Evolutionary conservation across 441 rosid species (phyloP).

Genomic region (Macaranga tanarius): DNA sequence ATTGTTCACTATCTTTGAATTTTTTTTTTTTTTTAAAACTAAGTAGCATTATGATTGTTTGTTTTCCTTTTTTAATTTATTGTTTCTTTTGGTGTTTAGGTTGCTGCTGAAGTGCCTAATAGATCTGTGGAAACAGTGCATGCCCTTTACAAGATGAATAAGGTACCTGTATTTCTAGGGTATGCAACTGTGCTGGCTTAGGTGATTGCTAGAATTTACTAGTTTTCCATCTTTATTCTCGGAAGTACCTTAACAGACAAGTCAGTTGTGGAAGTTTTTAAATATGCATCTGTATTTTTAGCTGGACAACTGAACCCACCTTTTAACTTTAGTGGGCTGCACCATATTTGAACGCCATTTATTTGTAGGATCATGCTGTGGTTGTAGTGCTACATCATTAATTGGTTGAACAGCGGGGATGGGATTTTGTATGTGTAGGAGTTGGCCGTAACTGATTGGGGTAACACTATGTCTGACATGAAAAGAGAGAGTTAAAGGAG

Average conservation of each 20-base stretch:
- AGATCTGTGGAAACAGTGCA: slow-evolving; percentile 88
- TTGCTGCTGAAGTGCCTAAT: slow-evolving; percentile 63
- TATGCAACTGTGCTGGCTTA: slow-evolving; percentile 1
- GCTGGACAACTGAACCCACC: slow-evolving; percentile 6
- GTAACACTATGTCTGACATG: not conserved
- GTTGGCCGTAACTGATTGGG: slow-evolving; percentile 1
- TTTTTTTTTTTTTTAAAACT: not conserved
- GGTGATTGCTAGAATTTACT: not conserved
- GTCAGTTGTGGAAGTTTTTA: not conserved
- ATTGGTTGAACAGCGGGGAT: not conserved
- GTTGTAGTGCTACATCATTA: not conserved
- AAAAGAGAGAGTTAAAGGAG: too few species aligned
- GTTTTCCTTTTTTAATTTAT: slow-evolving; percentile 2
- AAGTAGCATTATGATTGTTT: slow-evolving; percentile 9
- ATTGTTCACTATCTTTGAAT: not conserved
- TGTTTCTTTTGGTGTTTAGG: slow-evolving; percentile 43
- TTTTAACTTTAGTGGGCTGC: slow-evolving; percentile 4
- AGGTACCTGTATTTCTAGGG: slow-evolving; percentile 42
- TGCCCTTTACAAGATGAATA: slow-evolving; percentile 77
- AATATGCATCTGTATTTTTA: not conserved
- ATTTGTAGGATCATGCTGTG: not conserved
- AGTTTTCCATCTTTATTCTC: not conserved
- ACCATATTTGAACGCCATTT: not conserved
- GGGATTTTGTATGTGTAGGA: not conserved
- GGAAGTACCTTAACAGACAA: not conserved